Base-by-base conservation (phyloP, 2,329 filamentous ascomycete genomes). In the Botrytis hyacinthi region DNA sequence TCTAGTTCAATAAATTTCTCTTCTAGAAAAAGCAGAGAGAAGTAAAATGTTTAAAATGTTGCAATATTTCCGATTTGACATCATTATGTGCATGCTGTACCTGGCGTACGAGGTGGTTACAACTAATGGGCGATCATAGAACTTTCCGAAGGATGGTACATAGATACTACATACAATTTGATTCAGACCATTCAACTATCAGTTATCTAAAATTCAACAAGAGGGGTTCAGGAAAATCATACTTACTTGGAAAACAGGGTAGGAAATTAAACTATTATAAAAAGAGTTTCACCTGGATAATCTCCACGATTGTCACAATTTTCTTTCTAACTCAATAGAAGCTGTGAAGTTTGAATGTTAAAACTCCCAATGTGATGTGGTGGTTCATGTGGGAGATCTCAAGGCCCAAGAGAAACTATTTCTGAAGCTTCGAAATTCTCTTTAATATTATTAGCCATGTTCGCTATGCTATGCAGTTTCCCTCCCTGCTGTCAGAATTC, bases 401-500 rank as follows among this genome's bases (percentile, higher is more conserved):
- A 37, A 54, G 46, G 65, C 48, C 65, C 35, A 68, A 68, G 65
- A 37, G 35, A 68, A 68, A 32, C 48, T 4, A 54, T 42, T 29
- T 67, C 65, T 67, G 4, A 29, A 40, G 65, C 63, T 54, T 40
- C 46, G 5, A 29, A 40, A 57, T 57, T 57, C 20, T 29, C 10
- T 65, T 6, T 22, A 6, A 35, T 20, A 29, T 67, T 42, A 68
- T 62, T 62, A 62, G 60, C 60, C 35, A 42, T 62, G 48, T 57
- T 57, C n/a, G 10, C 35, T n/a, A 42, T 32, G 10, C 35, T 37
- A 57, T 69, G 51, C 65, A 54, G 32, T 54, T 40, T 67, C 70
- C 70, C 54, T 57, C 70, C 62, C 71, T 73, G 71, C 51, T 69
- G 71, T 69, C 54, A 69, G 63, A 73, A 69, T 51, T 59, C 70